Evolutionary conservation across 2,329 filamentous ascomycete genomes (phyloP).

Genomic region (Aspergillus sp.): DNA sequence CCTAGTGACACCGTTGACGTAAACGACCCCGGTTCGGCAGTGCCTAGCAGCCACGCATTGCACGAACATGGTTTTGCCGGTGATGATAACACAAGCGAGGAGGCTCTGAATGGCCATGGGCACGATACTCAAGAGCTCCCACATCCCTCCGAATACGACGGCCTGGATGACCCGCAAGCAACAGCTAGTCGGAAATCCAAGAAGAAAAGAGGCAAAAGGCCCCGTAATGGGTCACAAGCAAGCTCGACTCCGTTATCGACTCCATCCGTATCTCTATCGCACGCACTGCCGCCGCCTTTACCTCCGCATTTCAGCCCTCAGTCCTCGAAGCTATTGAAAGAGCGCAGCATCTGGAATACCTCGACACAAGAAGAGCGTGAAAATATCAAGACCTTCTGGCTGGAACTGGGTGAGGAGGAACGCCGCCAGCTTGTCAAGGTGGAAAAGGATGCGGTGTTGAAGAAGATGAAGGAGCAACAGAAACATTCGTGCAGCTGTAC

Average conservation of each 20-base stretch:
- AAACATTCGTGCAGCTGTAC: constrained; percentile 99
- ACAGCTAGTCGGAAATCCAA: constrained; percentile 36
- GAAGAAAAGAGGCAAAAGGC: constrained; percentile 44
- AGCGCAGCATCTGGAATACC: constrained; percentile 92
- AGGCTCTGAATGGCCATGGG: constrained; percentile 58
- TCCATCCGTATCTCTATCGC: constrained; percentile 45
- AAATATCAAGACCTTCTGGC: constrained; percentile 97
- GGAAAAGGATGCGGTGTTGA: constrained; percentile 95
- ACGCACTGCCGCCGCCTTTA: constrained; percentile 45
- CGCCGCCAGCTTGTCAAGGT: constrained; percentile 95
- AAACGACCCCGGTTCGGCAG: constrained; percentile 34
- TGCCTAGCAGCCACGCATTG: constrained; percentile 27
- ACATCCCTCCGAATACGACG: constrained; percentile 18
- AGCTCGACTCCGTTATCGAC: constrained; percentile 42
- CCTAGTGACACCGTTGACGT: constrained; percentile 30
- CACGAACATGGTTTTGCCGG: constrained; percentile 33
- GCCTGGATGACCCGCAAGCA: constrained; percentile 23
- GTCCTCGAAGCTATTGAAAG: constrained; percentile 58
- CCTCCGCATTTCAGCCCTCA: constrained; percentile 44
- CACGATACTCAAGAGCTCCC: constrained; percentile 38
- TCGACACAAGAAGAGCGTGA: constrained; percentile 91
- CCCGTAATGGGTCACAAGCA: constrained; percentile 34
- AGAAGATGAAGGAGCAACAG: constrained; percentile 99
- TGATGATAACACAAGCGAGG: constrained; percentile 48
- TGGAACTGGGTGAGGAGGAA: constrained; percentile 89